Percentiles rank a stretch among this genome's conserved stretches.
Evolutionary conservation across 805 yeast genomes (phyloP).

Genomic region (Starmerella khaoyaiensis): DNA sequence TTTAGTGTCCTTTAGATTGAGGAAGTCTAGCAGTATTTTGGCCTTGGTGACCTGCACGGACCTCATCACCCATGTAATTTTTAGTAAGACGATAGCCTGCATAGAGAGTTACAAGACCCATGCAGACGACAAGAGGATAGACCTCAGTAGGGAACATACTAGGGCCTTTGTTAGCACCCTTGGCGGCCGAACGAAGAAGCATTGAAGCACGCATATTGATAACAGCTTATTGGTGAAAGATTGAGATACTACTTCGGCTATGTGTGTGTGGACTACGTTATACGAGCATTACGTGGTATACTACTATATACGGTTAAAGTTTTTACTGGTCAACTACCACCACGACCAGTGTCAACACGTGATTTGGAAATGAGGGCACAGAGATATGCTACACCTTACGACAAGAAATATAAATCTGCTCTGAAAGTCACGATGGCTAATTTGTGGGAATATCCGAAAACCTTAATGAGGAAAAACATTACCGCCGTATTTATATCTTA

Average conservation of each 20-base stretch:
- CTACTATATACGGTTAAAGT: too few species aligned
- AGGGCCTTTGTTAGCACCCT: slow-evolving; percentile 2
- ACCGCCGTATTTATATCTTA: too few species aligned
- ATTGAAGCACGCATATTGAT: slow-evolving; percentile 20
- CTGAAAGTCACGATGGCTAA: too few species aligned
- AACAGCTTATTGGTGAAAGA: slow-evolving; percentile 5
- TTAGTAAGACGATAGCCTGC: slow-evolving; percentile 19
- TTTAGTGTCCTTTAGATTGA: slow-evolving; percentile 11
- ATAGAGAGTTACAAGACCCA: slow-evolving; percentile 15
- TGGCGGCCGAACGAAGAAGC: slow-evolving; percentile 21
- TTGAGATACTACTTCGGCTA: not conserved
- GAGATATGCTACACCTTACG: too few species aligned
- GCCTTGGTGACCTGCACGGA: slow-evolving; percentile 22
- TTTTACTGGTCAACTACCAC: too few species aligned
- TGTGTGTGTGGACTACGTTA: too few species aligned
- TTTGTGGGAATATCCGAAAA: too few species aligned
- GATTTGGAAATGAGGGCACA: too few species aligned
- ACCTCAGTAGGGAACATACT: slow-evolving; percentile 19
- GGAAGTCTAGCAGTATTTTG: slow-evolving; percentile 21
- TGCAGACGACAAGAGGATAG: slow-evolving; percentile 19
- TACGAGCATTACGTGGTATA: too few species aligned
- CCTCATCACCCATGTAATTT: slow-evolving; percentile 19
- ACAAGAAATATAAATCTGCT: too few species aligned
- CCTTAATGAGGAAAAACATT: too few species aligned
- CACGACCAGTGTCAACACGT: too few species aligned